phyloP scores from a whole-genome alignment of 1,139 yeast genomes.

The Candida gigantensis region DNA sequence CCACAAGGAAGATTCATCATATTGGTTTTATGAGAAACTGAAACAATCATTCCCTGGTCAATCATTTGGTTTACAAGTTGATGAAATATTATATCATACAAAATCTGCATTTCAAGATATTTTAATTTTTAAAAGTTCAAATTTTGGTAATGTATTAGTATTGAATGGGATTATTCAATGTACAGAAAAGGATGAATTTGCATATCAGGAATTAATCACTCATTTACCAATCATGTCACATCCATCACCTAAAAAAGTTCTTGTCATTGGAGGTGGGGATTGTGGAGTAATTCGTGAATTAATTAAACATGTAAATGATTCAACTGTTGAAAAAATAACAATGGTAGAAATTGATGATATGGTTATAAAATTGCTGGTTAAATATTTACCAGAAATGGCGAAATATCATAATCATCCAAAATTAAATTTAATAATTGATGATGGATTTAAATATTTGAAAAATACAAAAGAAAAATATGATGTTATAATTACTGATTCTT shows the following conservation, averaged over 20 bases:
- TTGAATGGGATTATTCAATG: constrained; percentile 87
- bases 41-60: constrained; percentile 46
- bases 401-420: constrained; percentile 68
- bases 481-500: constrained; percentile 90
- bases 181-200: constrained; percentile 87
- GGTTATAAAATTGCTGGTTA: constrained; percentile 73
- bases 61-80: constrained; percentile 40
- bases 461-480: constrained; percentile 55
- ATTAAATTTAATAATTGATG: constrained; percentile 75
- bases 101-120: constrained; percentile 47
- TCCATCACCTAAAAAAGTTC: constrained; percentile 68
- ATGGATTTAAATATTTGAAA: constrained; percentile 81
- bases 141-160: constrained; percentile 82
- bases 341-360: constrained; percentile 90
- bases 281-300: constrained; percentile 90
- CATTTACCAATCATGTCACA: constrained; percentile 80
- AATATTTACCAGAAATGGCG: constrained; percentile 83
- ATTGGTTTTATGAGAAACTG: constrained; percentile 46
- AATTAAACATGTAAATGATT: constrained; percentile 61
- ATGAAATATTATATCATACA: constrained; percentile 36
- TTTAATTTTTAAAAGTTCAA: constrained; percentile 69
- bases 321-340: constrained; percentile 64
- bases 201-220: constrained; percentile 87
- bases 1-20: constrained; percentile 25
- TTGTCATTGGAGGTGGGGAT: constrained; percentile 93